phyloP scores from a whole-genome alignment of 495 filamentous ascomycete species.

The Chlorociboria aeruginascens region DNA sequence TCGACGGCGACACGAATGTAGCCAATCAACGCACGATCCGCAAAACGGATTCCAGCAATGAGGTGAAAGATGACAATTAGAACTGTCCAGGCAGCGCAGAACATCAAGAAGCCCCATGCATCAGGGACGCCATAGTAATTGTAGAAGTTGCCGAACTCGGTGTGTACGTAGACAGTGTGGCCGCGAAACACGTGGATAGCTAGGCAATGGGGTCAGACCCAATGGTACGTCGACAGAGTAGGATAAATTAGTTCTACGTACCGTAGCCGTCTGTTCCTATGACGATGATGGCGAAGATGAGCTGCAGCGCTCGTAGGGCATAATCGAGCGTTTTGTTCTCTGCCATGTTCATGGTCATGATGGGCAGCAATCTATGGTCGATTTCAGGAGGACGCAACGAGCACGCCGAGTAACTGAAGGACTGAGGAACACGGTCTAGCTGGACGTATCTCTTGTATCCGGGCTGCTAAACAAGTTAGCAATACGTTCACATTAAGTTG shows the following conservation, averaged over 20 bases:
- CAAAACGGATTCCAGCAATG: slow-evolving; percentile 16
- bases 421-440: slow-evolving; percentile 2
- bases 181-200: slow-evolving; percentile 21
- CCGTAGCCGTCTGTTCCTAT: slow-evolving; percentile 23
- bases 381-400: background rate
- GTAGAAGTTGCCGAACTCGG: slow-evolving; percentile 20
- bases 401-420: background rate
- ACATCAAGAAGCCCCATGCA: slow-evolving; percentile 23
- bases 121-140: slow-evolving; percentile 19
- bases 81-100: slow-evolving; percentile 22
- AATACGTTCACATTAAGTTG: background rate
- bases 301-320: slow-evolving; percentile 22
- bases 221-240: slow-evolving; percentile 9
- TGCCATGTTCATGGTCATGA: slow-evolving; percentile 10
- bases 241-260: slow-evolving; percentile 15
- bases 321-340: slow-evolving; percentile 14
- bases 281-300: slow-evolving; percentile 22
- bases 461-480: slow-evolving; percentile 1
- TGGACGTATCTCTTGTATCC: slow-evolving; percentile 1
- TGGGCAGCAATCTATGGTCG: slow-evolving; percentile 4
- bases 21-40: slow-evolving; percentile 15
- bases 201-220: slow-evolving; percentile 18
- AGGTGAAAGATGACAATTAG: slow-evolving; percentile 17
- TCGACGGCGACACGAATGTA: slow-evolving; percentile 18
- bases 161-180: slow-evolving; percentile 19